A percentile compares a stretch with the other conserved stretches of the same genome.
These are phyloP conservation scores for Mycena amicta DNA, from an alignment of 768 basidiomycete genomes.

Conservation along the genomic window DNA sequence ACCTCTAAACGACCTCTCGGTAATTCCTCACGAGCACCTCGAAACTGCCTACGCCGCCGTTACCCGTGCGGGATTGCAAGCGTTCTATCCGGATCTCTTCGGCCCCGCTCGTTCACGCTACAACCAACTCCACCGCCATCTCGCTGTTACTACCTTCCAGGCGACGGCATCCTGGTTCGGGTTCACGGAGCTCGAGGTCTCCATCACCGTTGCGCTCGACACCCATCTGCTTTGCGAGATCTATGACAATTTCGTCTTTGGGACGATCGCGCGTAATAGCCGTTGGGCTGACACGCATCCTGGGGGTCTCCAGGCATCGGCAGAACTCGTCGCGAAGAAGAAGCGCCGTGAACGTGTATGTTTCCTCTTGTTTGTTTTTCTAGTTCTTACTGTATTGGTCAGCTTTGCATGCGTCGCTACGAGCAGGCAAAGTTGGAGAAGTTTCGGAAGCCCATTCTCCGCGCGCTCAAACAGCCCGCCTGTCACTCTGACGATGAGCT, in stretches of 20 bases:
- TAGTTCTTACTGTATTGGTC: too few species aligned
- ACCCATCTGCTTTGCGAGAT: background rate
- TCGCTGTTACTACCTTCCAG: constrained; percentile 2
- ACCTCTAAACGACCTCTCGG: too few species aligned
- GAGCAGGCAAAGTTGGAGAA: too few species aligned
- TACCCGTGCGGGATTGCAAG: too few species aligned
- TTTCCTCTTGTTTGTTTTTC: too few species aligned
- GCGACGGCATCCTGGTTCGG: background rate
- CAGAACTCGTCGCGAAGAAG: background rate
- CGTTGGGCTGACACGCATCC: background rate
- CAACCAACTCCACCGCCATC: constrained; percentile 8
- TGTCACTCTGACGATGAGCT: too few species aligned
- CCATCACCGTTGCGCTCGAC: background rate
- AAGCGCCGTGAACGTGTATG: background rate
- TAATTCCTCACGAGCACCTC: too few species aligned
- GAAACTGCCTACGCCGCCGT: too few species aligned
- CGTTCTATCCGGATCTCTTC: constrained; percentile 3
- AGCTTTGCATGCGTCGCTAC: too few species aligned
- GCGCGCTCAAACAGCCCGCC: too few species aligned
- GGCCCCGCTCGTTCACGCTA: constrained; percentile 3
- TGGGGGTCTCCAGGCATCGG: background rate
- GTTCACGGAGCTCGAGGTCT: constrained; percentile 1
- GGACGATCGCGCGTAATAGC: background rate
- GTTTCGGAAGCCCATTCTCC: too few species aligned
- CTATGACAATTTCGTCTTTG: constrained; percentile 6